Evolutionary conservation across 441 rosid species (phyloP), one percentile per base, ranked within the genome.

Genomic region (Erysimum pusillum): DNA sequence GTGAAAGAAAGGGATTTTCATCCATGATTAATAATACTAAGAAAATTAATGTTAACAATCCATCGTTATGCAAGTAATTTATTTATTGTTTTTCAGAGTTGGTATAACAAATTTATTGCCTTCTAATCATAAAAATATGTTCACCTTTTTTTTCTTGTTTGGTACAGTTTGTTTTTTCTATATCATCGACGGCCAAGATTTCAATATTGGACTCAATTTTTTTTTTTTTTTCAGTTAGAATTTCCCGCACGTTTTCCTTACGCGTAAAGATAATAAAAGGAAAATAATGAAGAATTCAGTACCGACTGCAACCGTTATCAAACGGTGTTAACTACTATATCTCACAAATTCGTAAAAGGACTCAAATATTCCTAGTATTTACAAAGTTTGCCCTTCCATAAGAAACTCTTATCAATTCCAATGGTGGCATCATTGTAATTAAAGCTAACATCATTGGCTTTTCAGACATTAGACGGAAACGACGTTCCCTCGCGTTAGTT

Each of bases 201-300:
- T 52, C 14, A 45, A 44, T 51, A 49, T 68, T 76, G 42, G 48
- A 42, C 42, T 28, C 46, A 53, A 18, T 22, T 28, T 4, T 22
- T 12, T 34, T 7, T 45, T 0, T 2, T 14, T 46, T 46, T 62
- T 32, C 63, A 1, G 76, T 57, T 64, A 15, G 68, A 71, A 56
- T 35, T 41, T 39, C 18, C 48, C 39, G 76, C 80, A 77, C 80
- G 80, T 77, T 77, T 77, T 77, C 35, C 51, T 71, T 39, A 63
- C 46, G 61, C 59, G 41, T 35, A 36, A 45, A 17, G 73, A 67
- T 20, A 12, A 39, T 4, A 9, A 14, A 6, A 63, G 1, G 3
- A 35, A 11, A 39, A 7, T 2, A 36, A 54, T 25, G 28, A 22
- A 66, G 34, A 28, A 4, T 20, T 22, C 11, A 69, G 53, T 34